A percentile compares a stretch with the other conserved stretches of the same genome.
phyloP scores from a whole-genome alignment of 768 basidiomycete genomes.

The Pulveroboletus sp. region DNA sequence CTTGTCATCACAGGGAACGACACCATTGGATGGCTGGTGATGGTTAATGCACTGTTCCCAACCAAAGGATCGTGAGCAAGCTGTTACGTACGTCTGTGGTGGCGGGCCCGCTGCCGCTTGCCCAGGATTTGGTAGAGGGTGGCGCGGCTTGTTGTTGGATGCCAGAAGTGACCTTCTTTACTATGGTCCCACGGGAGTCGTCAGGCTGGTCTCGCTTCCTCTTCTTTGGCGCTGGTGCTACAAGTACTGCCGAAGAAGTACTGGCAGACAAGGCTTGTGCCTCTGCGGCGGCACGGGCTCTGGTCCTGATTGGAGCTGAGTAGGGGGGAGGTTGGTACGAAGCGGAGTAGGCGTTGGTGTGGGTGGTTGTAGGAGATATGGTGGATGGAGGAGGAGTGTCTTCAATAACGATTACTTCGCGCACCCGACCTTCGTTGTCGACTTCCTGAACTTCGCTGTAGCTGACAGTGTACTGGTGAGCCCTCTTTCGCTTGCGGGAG shows the following conservation, averaged over 20 bases:
- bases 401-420: constrained; percentile 90
- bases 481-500: constrained; percentile 79
- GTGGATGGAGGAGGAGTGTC: constrained; percentile 81
- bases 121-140: constrained; percentile 59
- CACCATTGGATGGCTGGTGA: constrained; percentile 57
- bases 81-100: constrained; percentile 60
- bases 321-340: constrained; percentile 76
- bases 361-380: constrained; percentile 68
- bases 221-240: constrained; percentile 76
- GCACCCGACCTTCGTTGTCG: constrained; percentile 67
- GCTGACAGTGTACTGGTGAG: constrained; percentile 75
- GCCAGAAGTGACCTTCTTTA: constrained; percentile 56
- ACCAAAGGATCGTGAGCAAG: constrained; percentile 10
- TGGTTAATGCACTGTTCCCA: constrained; percentile 27
- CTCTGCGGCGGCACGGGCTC: constrained; percentile 83
- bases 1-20: constrained; percentile 87
- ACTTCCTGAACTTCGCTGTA: constrained; percentile 88
- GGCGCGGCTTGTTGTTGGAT: constrained; percentile 48
- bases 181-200: constrained; percentile 61
- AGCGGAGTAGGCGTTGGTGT: constrained; percentile 66
- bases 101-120: constrained; percentile 56
- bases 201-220: constrained; percentile 74
- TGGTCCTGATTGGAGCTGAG: constrained; percentile 74
- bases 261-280: constrained; percentile 70
- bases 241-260: constrained; percentile 56